These are phyloP conservation scores for Paraphoma sp. DNA, from an alignment of 2,329 filamentous ascomycete genomes.

Conservation along the genomic window DNA sequence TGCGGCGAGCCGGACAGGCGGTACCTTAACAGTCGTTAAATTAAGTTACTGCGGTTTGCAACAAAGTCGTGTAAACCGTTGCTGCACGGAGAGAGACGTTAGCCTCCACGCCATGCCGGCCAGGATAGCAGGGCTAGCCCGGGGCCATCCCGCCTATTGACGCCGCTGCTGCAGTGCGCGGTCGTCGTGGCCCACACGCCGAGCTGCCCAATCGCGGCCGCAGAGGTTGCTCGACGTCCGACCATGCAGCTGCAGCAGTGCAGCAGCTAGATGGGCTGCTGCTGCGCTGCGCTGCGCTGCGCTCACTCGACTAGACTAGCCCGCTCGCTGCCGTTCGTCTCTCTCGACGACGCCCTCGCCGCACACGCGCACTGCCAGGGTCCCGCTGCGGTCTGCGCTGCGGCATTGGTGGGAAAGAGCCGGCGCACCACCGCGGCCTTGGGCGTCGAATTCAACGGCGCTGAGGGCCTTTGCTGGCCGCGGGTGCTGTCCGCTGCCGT, in stretches of 20 bases:
- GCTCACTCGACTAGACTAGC: not conserved
- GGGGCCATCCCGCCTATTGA: slow-evolving; percentile 33
- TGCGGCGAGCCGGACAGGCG: slow-evolving; percentile 43
- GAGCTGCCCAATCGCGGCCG: slow-evolving; percentile 33
- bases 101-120: slow-evolving; percentile 24
- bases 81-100: slow-evolving; percentile 46
- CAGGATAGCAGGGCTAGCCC: slow-evolving; percentile 6
- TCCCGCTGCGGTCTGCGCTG: not conserved
- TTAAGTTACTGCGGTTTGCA: slow-evolving; percentile 51
- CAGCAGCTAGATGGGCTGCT: no score
- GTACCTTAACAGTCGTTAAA: slow-evolving; percentile 49
- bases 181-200: not conserved
- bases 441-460: not conserved
- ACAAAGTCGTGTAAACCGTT: slow-evolving; percentile 49
- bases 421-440: slow-evolving; percentile 14
- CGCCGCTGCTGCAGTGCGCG: slow-evolving; percentile 23
- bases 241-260: slow-evolving; percentile 6
- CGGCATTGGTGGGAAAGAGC: slow-evolving; percentile 28
- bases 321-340: slow-evolving; percentile 7
- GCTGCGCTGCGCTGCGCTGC: no score
- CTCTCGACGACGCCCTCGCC: not conserved
- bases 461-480: no score
- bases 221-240: slow-evolving; percentile 9
- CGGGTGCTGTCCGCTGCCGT: no score
- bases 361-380: slow-evolving; percentile 7